Conservation (phyloP, 768 basidiomycete genomes). For the Mycena galericulata region DNA sequence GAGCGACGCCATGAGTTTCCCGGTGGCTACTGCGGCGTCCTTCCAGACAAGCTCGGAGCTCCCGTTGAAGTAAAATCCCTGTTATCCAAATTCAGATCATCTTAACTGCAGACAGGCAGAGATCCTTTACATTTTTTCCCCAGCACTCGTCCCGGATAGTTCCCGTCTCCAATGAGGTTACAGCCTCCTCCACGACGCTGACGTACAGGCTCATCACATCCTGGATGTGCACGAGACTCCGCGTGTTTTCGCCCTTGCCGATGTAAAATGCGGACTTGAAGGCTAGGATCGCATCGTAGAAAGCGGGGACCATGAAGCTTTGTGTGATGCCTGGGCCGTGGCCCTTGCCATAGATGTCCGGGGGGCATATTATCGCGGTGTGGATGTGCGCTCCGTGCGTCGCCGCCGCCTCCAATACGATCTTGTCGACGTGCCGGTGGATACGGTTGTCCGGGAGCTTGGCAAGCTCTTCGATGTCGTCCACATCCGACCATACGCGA, state of each 20-base stretch:
- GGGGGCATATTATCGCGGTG: conserved; percentile 29
- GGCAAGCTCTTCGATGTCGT: conserved; percentile 21
- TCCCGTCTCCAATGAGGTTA: conserved; percentile 4
- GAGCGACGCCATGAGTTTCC: conserved; percentile 18
- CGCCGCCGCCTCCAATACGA: conserved; percentile 15
- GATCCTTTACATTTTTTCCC: conserved; percentile 17
- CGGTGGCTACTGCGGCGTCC: conserved; percentile 12
- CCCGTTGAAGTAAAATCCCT: conserved; percentile 28
- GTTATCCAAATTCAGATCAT: not conserved
- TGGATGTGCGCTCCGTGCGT: conserved; percentile 26
- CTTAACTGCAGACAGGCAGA: not conserved
- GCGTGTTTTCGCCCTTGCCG: conserved; percentile 17
- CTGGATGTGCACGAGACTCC: conserved; percentile 23
- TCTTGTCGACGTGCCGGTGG: conserved; percentile 23
- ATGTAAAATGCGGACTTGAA: conserved; percentile 15
- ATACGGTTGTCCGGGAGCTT: conserved; percentile 4
- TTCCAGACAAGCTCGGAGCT: conserved; percentile 22
- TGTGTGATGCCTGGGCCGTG: conserved; percentile 21
- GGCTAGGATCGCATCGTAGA: conserved; percentile 14
- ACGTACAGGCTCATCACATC: conserved; percentile 29
- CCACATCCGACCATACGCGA: conserved; percentile 20
- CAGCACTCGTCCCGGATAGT: conserved; percentile 16
- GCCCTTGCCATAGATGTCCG: conserved; percentile 26
- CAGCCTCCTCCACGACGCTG: conserved; percentile 24
- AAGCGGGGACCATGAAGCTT: conserved; percentile 22